Evolutionary conservation across 768 basidiomycete species (phyloP).

Genomic region (Cyclocybe aegerita): DNA sequence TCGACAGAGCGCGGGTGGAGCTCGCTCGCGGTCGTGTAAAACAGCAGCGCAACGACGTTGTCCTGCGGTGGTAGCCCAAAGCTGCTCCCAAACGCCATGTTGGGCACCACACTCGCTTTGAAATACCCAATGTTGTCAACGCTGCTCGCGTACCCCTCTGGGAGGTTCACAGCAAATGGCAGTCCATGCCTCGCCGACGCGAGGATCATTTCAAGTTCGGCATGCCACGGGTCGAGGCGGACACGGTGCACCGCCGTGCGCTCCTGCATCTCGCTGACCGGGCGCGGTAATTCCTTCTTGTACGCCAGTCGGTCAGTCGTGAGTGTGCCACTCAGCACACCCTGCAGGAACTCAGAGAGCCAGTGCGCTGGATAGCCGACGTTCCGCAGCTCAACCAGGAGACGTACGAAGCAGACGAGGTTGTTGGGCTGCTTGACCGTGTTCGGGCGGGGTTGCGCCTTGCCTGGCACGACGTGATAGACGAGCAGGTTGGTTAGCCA

Average conservation of each 20-base stretch:
- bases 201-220: conserved; percentile 26
- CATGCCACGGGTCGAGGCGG: conserved; percentile 25
- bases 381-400: conserved; percentile 29
- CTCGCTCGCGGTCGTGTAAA: conserved; percentile 13
- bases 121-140: conserved; percentile 20
- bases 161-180: conserved; percentile 22
- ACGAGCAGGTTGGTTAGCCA: conserved; percentile 35
- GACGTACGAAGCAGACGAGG: conserved; percentile 29
- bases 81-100: conserved; percentile 9
- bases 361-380: conserved; percentile 37
- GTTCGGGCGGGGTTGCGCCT: conserved; percentile 13
- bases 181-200: conserved; percentile 15
- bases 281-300: conserved; percentile 24
- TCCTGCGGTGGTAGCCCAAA: no score
- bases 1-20: conserved; percentile 9
- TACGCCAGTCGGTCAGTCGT: conserved; percentile 26
- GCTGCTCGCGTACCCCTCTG: conserved; percentile 12
- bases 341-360: conserved; percentile 32
- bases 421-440: conserved; percentile 32
- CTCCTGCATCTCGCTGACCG: conserved; percentile 18
- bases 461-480: conserved; percentile 27
- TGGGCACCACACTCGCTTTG: conserved; percentile 16
- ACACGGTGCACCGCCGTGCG: conserved; percentile 21
- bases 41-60: no score
- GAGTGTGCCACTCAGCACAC: conserved; percentile 23